Conservation (phyloP, 1,284 basidiomycete genomes). For the Amylostereum areolatum region DNA sequence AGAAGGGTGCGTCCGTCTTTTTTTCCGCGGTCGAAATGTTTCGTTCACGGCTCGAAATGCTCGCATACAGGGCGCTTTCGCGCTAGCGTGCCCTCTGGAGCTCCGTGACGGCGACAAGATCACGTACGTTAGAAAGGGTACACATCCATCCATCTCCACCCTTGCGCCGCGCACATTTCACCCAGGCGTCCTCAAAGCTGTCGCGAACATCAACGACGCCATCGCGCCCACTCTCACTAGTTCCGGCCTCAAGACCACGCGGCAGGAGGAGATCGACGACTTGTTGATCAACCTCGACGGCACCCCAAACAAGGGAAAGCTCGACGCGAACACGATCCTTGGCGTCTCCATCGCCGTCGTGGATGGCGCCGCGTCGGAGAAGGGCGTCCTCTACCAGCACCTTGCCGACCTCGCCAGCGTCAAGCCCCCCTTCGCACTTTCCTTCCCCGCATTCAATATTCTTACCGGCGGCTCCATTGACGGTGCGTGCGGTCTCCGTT, state of each 20-base stretch:
- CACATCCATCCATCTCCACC: too few species aligned
- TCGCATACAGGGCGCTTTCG: constrained; percentile 97
- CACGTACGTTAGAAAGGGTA: constrained; percentile 94
- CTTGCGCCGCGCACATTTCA: neutral
- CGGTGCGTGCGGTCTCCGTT: constrained; percentile 50
- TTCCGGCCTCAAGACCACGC: constrained; percentile 80
- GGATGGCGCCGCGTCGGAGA: constrained; percentile 91
- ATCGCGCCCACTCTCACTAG: constrained; percentile 91
- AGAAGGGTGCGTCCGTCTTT: too few species aligned
- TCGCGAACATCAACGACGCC: constrained; percentile 89
- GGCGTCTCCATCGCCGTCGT: constrained; percentile 97
- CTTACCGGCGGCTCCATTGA: constrained; percentile 99
- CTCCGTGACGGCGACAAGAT: constrained; percentile 95
- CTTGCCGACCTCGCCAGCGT: constrained; percentile 93
- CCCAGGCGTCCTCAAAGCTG: constrained; percentile 90
- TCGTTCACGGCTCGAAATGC: too few species aligned
- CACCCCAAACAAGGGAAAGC: constrained; percentile 98
- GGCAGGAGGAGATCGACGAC: constrained; percentile 96
- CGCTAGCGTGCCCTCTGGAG: constrained; percentile 96
- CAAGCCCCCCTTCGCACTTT: constrained; percentile 89
- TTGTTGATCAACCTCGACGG: constrained; percentile 99
- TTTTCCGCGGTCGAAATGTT: too few species aligned
- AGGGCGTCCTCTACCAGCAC: constrained; percentile 94
- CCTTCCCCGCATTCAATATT: constrained; percentile 94
- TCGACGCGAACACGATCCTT: constrained; percentile 99